Percentiles rank a stretch among this genome's conserved stretches.
Conservation (phyloP, 2,329 filamentous ascomycete species). For the Pestalotiopsis sp. region DNA sequence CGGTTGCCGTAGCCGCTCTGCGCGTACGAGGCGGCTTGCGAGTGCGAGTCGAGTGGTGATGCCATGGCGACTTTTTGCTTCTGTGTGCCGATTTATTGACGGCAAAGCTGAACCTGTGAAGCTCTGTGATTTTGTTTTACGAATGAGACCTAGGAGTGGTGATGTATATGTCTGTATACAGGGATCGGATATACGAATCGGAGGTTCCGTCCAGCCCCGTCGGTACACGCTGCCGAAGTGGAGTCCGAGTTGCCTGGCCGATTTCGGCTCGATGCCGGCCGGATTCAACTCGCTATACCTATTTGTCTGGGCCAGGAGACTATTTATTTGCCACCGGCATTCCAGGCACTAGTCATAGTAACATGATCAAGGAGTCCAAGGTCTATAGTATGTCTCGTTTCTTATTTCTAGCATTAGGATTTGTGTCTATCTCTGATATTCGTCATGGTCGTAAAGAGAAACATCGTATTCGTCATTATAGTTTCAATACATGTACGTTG, state of each 20-base stretch:
- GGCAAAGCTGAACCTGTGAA: background rate
- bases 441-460: background rate
- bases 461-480: background rate
- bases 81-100: background rate
- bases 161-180: background rate
- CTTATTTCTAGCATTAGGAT: background rate
- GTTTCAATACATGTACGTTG: background rate
- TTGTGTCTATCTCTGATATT: background rate
- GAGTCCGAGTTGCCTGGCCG: background rate
- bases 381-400: background rate
- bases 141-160: background rate
- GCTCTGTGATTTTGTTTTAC: background rate
- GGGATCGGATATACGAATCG: background rate
- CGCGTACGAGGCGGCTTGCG: conserved; percentile 23
- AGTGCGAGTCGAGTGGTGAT: background rate
- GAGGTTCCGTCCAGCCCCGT: background rate
- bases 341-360: too few species aligned
- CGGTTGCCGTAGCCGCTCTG: conserved; percentile 38
- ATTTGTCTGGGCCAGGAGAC: too few species aligned
- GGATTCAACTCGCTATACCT: background rate
- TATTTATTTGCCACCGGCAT: too few species aligned
- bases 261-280: background rate
- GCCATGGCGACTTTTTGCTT: conserved; percentile 3
- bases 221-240: background rate
- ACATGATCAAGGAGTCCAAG: too few species aligned